phyloP scores from a whole-genome alignment of 164 flowering plant genomes.

The Stephania yunnanensis region DNA sequence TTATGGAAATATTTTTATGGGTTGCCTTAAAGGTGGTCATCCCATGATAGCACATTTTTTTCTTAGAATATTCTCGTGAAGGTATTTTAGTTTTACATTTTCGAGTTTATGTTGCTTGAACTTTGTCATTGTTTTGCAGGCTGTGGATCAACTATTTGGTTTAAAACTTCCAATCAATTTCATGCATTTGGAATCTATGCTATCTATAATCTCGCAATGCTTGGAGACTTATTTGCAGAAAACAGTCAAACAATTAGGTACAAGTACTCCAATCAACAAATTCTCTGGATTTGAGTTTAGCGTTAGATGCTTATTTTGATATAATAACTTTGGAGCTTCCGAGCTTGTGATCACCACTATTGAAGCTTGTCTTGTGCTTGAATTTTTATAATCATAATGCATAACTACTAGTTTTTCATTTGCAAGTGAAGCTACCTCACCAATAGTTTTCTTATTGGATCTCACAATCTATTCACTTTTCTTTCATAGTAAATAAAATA shows the following conservation, averaged over 20 bases:
- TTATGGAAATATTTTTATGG: background rate
- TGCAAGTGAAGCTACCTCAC: too few relatives aligned
- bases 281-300: background rate
- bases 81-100: background rate
- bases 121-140: slow-evolving; percentile 39
- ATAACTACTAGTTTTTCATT: too few relatives aligned
- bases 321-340: too few relatives aligned
- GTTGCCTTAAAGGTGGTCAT: background rate
- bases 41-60: background rate
- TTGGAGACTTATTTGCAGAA: slow-evolving; percentile 63
- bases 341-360: too few relatives aligned
- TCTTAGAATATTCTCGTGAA: background rate
- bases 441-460: too few relatives aligned
- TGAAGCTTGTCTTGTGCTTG: too few relatives aligned
- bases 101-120: background rate
- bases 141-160: slow-evolving; percentile 71
- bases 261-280: background rate
- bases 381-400: too few relatives aligned
- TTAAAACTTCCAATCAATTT: slow-evolving; percentile 67
- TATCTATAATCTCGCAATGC: slow-evolving; percentile 56
- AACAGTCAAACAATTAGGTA: slow-evolving; percentile 57
- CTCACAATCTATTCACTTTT: too few relatives aligned
- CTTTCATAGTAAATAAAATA: too few relatives aligned
- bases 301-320: too few relatives aligned
- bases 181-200: slow-evolving; percentile 69